These are phyloP conservation scores for Glycyrrhiza uralensis DNA, from an alignment of 306 rosid genomes.

Conservation along the genomic window DNA sequence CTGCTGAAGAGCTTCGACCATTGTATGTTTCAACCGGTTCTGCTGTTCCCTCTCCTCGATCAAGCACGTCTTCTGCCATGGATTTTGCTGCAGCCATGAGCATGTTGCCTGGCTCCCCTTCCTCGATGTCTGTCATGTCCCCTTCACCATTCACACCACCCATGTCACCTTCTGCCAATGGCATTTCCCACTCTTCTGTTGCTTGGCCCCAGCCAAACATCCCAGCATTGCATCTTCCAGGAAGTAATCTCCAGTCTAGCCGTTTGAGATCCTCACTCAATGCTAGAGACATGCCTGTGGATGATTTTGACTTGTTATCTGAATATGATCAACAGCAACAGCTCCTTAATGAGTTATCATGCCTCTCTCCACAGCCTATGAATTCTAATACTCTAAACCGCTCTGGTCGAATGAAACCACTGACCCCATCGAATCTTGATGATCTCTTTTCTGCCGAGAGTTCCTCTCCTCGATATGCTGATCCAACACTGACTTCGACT, in stretches of 20 bases:
- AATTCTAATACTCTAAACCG: slow-evolving; percentile 64
- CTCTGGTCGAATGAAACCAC: slow-evolving; percentile 67
- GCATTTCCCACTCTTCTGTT: slow-evolving; percentile 64
- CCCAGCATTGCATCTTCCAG: slow-evolving; percentile 86
- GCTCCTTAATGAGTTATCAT: slow-evolving; percentile 62
- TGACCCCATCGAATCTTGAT: slow-evolving; percentile 84
- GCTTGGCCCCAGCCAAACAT: slow-evolving; percentile 94
- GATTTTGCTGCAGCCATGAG: slow-evolving; percentile 92
- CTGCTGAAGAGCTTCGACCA: slow-evolving; percentile 79
- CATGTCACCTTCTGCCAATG: slow-evolving; percentile 83
- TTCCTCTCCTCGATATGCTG: slow-evolving; percentile 77
- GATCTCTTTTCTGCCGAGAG: slow-evolving; percentile 89
- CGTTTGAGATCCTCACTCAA: slow-evolving; percentile 81
- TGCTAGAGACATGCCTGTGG: slow-evolving; percentile 75
- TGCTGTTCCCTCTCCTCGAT: slow-evolving; percentile 88
- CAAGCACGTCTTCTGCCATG: slow-evolving; percentile 77
- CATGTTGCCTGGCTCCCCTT: slow-evolving; percentile 86
- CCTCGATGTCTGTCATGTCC: slow-evolving; percentile 78
- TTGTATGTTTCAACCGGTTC: slow-evolving; percentile 90
- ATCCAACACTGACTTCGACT: slow-evolving; percentile 62
- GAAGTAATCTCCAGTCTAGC: slow-evolving; percentile 85
- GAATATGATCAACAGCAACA: slow-evolving; percentile 90
- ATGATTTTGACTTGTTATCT: slow-evolving; percentile 60
- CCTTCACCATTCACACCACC: slow-evolving; percentile 89
- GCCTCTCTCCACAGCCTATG: slow-evolving; percentile 63